Conservation (phyloP, 1,284 basidiomycete genomes). For the Limonomyces culmigenus region DNA sequence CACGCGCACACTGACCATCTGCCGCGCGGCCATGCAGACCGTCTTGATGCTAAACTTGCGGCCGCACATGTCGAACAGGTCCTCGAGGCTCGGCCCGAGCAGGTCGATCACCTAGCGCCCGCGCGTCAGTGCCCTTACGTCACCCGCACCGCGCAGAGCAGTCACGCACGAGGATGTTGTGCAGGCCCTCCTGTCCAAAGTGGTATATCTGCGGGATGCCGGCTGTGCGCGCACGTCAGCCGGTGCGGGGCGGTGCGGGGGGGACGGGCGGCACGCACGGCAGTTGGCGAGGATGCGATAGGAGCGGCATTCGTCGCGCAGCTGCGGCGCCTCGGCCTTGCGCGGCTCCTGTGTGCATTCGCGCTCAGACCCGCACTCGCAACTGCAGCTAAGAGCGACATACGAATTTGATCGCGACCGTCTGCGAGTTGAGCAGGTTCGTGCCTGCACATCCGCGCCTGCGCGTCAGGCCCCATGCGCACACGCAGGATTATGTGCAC, state of each 20-base stretch:
- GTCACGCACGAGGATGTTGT: slow-evolving; percentile 96
- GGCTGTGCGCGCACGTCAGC: slow-evolving; percentile 22
- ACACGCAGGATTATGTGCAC: slow-evolving; percentile 9
- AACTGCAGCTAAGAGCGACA: slow-evolving; percentile 17
- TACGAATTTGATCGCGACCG: slow-evolving; percentile 97
- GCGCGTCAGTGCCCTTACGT: too few relatives aligned
- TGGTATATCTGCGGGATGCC: slow-evolving; percentile 95
- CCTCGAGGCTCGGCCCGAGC: slow-evolving; percentile 83
- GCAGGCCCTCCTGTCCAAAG: slow-evolving; percentile 94
- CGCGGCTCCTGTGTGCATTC: slow-evolving; percentile 61
- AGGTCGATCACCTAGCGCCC: too few relatives aligned
- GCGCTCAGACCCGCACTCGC: background rate
- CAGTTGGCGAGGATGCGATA: slow-evolving; percentile 92
- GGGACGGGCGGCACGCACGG: slow-evolving; percentile 37
- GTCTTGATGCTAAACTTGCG: slow-evolving; percentile 92
- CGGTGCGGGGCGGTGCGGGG: too few relatives aligned
- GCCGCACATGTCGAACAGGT: slow-evolving; percentile 93
- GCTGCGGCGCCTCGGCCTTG: slow-evolving; percentile 91
- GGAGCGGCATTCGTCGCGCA: slow-evolving; percentile 91
- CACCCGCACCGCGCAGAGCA: too few relatives aligned
- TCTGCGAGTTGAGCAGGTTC: slow-evolving; percentile 89
- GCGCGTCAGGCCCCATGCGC: slow-evolving; percentile 5
- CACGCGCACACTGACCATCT: slow-evolving; percentile 55
- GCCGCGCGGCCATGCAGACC: slow-evolving; percentile 90
- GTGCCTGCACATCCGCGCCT: slow-evolving; percentile 43